These are phyloP conservation scores for Pyropia haitanensis DNA, from an alignment of 23 red algal genomes.

Conservation along the genomic window DNA sequence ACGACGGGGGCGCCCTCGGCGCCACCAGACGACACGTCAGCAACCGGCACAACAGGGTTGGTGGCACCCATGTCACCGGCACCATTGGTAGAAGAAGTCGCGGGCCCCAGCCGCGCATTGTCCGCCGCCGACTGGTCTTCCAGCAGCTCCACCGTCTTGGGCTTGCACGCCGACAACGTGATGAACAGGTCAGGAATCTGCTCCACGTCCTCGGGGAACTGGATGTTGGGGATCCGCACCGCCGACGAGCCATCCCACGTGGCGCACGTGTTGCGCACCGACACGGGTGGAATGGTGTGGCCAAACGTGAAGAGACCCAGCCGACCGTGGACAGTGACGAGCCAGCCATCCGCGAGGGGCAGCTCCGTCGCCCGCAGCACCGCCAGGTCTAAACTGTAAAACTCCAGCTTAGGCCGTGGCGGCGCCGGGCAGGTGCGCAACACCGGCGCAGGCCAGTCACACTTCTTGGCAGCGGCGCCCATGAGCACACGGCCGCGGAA, in stretches of 20 bases:
- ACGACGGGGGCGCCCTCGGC: neutral
- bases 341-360: constrained; percentile 46
- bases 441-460: constrained; percentile 32
- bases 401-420: constrained; percentile 46
- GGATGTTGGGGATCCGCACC: constrained; percentile 57
- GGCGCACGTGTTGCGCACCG: constrained; percentile 39
- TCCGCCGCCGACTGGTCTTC: constrained; percentile 18
- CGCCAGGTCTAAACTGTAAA: constrained; percentile 57
- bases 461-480: constrained; percentile 60
- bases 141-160: constrained; percentile 31
- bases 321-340: constrained; percentile 28
- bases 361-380: constrained; percentile 68
- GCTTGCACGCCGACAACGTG: constrained; percentile 47
- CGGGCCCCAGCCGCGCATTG: constrained; percentile 1
- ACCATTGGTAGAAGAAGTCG: neutral
- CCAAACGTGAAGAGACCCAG: constrained; percentile 63
- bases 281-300: constrained; percentile 30
- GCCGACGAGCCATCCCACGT: constrained; percentile 41
- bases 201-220: constrained; percentile 72
- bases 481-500: constrained; percentile 73
- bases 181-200: constrained; percentile 78
- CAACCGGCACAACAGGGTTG: neutral
- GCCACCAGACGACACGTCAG: neutral
- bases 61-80: no score
- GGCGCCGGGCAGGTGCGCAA: constrained; percentile 47